A percentile compares a stretch with the other conserved stretches of the same genome.
Evolutionary conservation across 2,329 filamentous ascomycete species (phyloP).

Genomic region (Alternaria conjuncta): DNA sequence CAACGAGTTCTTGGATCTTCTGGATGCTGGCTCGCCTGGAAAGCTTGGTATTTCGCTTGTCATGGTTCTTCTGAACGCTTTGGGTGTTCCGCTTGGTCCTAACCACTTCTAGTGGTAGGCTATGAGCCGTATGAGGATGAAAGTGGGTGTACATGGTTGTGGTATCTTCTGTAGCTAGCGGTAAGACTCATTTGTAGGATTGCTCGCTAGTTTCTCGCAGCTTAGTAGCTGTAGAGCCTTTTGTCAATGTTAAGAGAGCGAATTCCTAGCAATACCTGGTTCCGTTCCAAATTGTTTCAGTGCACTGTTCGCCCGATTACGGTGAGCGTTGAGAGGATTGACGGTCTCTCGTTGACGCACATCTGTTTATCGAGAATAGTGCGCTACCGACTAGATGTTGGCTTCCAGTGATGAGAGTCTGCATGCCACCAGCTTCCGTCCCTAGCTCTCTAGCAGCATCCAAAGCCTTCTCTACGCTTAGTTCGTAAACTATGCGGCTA

Average conservation of each 20-base stretch:
- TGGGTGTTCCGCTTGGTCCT: neutral
- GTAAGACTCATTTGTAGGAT: neutral
- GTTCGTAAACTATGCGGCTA: constrained; percentile 1
- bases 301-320: too few relatives aligned
- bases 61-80: neutral
- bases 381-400: too few relatives aligned
- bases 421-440: neutral
- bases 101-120: neutral
- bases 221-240: neutral
- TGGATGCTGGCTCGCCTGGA: neutral
- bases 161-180: neutral
- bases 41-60: neutral
- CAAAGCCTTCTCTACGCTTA: neutral
- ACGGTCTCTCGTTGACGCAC: too few relatives aligned
- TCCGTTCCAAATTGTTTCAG: too few relatives aligned
- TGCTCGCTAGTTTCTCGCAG: neutral
- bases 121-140: neutral
- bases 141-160: neutral
- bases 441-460: constrained; percentile 2
- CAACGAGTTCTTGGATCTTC: neutral
- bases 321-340: too few relatives aligned
- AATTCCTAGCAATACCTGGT: neutral
- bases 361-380: too few relatives aligned
- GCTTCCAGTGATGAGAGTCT: too few relatives aligned
- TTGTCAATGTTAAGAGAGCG: neutral